Conservation (phyloP, 2,329 filamentous ascomycete genomes). For the Diaporthe eres region DNA sequence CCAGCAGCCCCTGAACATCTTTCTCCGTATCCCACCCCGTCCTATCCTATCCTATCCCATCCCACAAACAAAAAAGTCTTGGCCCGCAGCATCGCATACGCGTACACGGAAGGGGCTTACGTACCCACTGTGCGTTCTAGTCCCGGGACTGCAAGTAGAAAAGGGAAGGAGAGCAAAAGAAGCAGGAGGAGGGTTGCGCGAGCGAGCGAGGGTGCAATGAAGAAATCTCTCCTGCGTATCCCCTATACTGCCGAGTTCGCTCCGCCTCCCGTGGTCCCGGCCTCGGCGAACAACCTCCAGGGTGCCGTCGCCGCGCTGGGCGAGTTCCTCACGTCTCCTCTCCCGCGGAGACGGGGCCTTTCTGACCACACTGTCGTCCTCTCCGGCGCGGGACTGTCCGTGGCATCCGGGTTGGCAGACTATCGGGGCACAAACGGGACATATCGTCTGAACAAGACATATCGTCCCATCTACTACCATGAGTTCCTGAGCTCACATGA, state of each 20-base stretch:
- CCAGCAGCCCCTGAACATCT: slow-evolving; percentile 31
- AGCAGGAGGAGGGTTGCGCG: slow-evolving; percentile 27
- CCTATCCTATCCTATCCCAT: not conserved
- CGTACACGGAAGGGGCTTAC: slow-evolving; percentile 41
- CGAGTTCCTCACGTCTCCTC: slow-evolving; percentile 76
- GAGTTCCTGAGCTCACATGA: slow-evolving; percentile 89
- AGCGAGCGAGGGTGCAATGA: slow-evolving; percentile 61
- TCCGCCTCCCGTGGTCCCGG: slow-evolving; percentile 80
- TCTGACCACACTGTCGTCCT: slow-evolving; percentile 64
- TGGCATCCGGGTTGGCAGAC: slow-evolving; percentile 92
- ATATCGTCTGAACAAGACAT: slow-evolving; percentile 91
- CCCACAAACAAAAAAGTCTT: slow-evolving; percentile 16
- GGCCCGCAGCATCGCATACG: slow-evolving; percentile 33
- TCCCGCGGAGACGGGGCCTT: slow-evolving; percentile 64
- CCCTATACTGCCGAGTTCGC: slow-evolving; percentile 90
- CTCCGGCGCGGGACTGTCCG: slow-evolving; percentile 92
- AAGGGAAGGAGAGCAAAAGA: slow-evolving; percentile 35
- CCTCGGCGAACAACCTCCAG: slow-evolving; percentile 75
- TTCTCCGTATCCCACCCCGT: not conserved
- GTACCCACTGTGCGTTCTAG: slow-evolving; percentile 48
- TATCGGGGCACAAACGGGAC: slow-evolving; percentile 93
- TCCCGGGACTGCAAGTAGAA: slow-evolving; percentile 38
- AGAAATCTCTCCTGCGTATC: slow-evolving; percentile 84
- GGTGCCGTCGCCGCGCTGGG: slow-evolving; percentile 84
- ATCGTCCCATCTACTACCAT: slow-evolving; percentile 92